Evolutionary conservation across 1,284 basidiomycete genomes (phyloP).

Genomic region (Spongiforma sp.): DNA sequence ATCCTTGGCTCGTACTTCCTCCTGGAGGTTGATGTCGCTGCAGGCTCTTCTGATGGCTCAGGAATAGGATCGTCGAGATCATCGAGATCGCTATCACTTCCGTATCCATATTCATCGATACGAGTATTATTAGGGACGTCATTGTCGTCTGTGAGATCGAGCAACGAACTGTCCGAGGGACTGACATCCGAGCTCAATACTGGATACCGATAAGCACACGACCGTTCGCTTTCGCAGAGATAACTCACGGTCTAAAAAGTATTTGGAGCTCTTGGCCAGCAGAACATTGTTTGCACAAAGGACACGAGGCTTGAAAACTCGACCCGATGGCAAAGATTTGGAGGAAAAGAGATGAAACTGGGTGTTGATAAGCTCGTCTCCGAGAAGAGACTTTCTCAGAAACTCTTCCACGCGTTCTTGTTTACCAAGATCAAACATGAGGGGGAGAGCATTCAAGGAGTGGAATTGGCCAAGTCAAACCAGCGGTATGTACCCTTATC

Average conservation of each 20-base stretch:
- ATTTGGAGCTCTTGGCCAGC: neutral
- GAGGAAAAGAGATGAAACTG: neutral
- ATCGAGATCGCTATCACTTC: neutral
- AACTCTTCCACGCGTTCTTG: neutral
- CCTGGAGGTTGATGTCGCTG: neutral
- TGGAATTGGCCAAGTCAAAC: neutral
- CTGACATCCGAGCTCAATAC: neutral
- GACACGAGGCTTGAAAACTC: neutral
- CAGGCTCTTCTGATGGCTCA: neutral
- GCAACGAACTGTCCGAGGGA: neutral
- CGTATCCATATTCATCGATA: neutral
- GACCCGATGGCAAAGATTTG: neutral
- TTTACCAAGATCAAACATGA: neutral
- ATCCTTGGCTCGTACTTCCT: neutral
- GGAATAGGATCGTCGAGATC: neutral
- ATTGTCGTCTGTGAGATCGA: neutral
- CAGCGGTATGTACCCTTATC: neutral
- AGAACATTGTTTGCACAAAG: neutral
- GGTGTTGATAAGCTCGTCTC: slow-evolving; percentile 1
- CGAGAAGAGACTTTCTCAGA: neutral
- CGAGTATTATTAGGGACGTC: neutral
- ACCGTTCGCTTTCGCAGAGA: neutral
- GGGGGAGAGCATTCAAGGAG: neutral
- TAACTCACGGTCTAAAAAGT: neutral
- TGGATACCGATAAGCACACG: neutral